Evolutionary conservation across 2,329 filamentous ascomycete genomes (phyloP).

Genomic region (Xylariaceae sp.): DNA sequence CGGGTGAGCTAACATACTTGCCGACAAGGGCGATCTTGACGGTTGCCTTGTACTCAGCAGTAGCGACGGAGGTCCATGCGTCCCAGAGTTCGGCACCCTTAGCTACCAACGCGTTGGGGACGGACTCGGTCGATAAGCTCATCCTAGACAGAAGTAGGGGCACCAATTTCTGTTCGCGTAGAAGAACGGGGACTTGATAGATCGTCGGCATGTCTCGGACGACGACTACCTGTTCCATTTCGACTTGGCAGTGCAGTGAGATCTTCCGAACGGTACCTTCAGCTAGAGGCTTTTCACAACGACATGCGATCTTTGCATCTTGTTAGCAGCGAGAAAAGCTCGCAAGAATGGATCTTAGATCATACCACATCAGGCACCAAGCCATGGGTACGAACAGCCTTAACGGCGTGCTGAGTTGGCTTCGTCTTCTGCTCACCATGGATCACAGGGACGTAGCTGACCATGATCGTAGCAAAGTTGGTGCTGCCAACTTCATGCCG

Average conservation of each 20-base stretch:
- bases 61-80: slow-evolving; percentile 70
- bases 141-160: slow-evolving; percentile 50
- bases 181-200: slow-evolving; percentile 91
- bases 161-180: slow-evolving; percentile 74
- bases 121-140: slow-evolving; percentile 58
- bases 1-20: slow-evolving; percentile 81
- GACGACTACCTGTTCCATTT: slow-evolving; percentile 77
- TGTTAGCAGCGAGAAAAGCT: slow-evolving; percentile 19
- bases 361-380: slow-evolving; percentile 63
- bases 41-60: slow-evolving; percentile 59
- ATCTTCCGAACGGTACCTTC: slow-evolving; percentile 77
- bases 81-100: slow-evolving; percentile 69
- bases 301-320: slow-evolving; percentile 70
- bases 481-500: slow-evolving; percentile 63
- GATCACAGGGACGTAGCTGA: slow-evolving; percentile 74
- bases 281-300: slow-evolving; percentile 73
- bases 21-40: slow-evolving; percentile 84
- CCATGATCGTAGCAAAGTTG: slow-evolving; percentile 85
- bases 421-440: slow-evolving; percentile 86
- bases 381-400: slow-evolving; percentile 75
- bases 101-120: slow-evolving; percentile 48
- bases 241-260: slow-evolving; percentile 81
- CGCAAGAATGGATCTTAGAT: neutral
- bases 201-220: slow-evolving; percentile 85
- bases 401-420: slow-evolving; percentile 88